These are phyloP conservation scores for Neophaeococcomyces mojaviensis DNA, from an alignment of 2,329 filamentous ascomycete species.

Conservation along the genomic window DNA sequence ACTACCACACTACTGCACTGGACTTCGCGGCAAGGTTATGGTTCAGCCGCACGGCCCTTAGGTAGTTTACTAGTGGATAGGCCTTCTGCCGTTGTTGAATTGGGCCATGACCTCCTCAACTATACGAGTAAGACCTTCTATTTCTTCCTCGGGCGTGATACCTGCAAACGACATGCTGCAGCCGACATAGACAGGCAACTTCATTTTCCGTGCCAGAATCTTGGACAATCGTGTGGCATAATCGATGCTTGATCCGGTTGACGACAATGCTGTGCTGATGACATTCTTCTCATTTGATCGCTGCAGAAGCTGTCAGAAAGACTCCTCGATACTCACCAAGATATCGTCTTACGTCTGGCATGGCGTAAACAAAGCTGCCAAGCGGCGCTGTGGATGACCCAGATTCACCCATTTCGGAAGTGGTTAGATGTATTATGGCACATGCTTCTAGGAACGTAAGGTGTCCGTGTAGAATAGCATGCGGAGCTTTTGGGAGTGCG, in stretches of 20 bases:
- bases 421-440: slow-evolving; percentile 51
- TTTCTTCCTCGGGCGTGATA: slow-evolving; percentile 83
- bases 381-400: slow-evolving; percentile 45
- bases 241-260: slow-evolving; percentile 68
- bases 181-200: slow-evolving; percentile 77
- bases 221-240: slow-evolving; percentile 81
- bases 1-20: no score
- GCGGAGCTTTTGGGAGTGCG: slow-evolving; percentile 48
- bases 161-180: slow-evolving; percentile 78
- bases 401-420: slow-evolving; percentile 41
- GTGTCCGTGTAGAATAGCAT: slow-evolving; percentile 53
- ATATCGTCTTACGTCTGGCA: slow-evolving; percentile 67
- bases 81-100: background rate
- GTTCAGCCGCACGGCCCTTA: no score
- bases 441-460: slow-evolving; percentile 48
- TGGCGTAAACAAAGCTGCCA: slow-evolving; percentile 87
- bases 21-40: no score
- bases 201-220: slow-evolving; percentile 65
- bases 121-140: slow-evolving; percentile 73
- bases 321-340: background rate
- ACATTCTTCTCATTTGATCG: slow-evolving; percentile 33
- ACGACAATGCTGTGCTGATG: slow-evolving; percentile 71
- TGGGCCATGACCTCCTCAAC: slow-evolving; percentile 53
- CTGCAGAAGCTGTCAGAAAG: slow-evolving; percentile 23
- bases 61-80: no score